Evolutionary conservation across 257 asterid species (phyloP).

Genomic region (Przewalskia tangutica): DNA sequence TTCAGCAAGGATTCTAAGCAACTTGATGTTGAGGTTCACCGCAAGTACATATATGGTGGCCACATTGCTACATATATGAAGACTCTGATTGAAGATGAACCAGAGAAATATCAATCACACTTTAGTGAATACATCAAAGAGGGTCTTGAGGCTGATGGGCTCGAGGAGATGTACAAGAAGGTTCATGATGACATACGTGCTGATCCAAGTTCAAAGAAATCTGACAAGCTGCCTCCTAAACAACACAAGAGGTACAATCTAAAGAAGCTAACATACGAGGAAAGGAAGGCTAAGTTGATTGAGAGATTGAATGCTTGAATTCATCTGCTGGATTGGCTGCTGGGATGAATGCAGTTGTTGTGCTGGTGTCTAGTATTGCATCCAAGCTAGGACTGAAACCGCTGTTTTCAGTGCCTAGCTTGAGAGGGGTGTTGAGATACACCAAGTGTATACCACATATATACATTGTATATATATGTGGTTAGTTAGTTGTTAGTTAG

Average conservation of each 20-base stretch:
- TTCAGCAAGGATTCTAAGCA: conserved; percentile 53
- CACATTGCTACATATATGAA: conserved; percentile 74
- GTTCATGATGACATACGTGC: conserved; percentile 63
- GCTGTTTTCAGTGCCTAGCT: too few species aligned
- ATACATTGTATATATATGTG: too few species aligned
- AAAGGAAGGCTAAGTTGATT: conserved; percentile 15
- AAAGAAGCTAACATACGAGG: conserved; percentile 14
- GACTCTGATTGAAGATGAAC: conserved; percentile 69
- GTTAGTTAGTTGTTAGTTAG: too few species aligned
- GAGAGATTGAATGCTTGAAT: conserved; percentile 16
- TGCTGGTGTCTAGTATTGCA: too few species aligned
- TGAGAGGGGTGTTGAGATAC: too few species aligned
- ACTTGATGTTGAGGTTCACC: conserved; percentile 72
- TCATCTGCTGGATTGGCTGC: conserved; percentile 16
- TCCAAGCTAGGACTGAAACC: too few species aligned
- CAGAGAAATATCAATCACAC: conserved; percentile 63
- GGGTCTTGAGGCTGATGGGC: conserved; percentile 49
- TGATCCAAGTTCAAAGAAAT: conserved; percentile 32
- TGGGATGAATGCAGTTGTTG: too few species aligned
- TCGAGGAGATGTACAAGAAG: conserved; percentile 69
- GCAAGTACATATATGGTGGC: conserved; percentile 78
- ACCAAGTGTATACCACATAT: too few species aligned
- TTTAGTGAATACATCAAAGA: conserved; percentile 44
- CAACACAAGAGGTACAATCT: conserved; percentile 36
- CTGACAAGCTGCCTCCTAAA: conserved; percentile 35